A percentile compares a stretch with the other conserved stretches of the same genome.
Conservation (phyloP, 257 asterid genomes). For the Henckelia pumila region DNA sequence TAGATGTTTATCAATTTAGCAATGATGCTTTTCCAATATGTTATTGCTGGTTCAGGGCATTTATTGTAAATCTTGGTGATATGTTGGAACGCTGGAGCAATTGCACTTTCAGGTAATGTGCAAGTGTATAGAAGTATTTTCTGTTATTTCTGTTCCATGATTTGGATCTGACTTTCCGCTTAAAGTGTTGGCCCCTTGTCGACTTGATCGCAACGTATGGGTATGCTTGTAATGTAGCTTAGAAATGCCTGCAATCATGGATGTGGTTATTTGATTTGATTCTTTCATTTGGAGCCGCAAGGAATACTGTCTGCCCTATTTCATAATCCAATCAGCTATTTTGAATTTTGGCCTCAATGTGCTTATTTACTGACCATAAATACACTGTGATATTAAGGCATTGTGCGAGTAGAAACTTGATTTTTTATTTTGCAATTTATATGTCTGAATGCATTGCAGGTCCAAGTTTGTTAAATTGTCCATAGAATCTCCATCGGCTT, state of each 20-base stretch:
- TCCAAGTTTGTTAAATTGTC: neutral
- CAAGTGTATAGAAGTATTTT: neutral
- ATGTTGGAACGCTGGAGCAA: conserved; percentile 96
- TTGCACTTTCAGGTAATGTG: conserved; percentile 61
- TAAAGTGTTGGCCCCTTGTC: neutral
- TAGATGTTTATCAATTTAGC: conserved; percentile 16
- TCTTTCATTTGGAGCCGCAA: neutral
- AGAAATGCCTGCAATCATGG: neutral
- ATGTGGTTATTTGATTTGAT: too few species aligned
- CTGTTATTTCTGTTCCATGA: neutral
- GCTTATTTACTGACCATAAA: neutral
- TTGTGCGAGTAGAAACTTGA: neutral
- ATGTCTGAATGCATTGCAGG: neutral
- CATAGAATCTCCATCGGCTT: neutral
- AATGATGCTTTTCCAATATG: neutral
- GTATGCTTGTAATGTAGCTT: neutral
- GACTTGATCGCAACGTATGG: neutral
- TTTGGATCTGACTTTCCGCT: neutral
- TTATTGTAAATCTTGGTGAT: conserved; percentile 87
- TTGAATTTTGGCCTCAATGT: neutral
- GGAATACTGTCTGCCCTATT: neutral
- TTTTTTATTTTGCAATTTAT: neutral
- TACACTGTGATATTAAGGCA: neutral
- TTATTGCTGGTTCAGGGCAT: conserved; percentile 53
- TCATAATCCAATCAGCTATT: neutral